These are phyloP conservation scores for Colletotrichum sp. DNA, from an alignment of 2,329 filamentous ascomycete genomes.

Conservation along the genomic window DNA sequence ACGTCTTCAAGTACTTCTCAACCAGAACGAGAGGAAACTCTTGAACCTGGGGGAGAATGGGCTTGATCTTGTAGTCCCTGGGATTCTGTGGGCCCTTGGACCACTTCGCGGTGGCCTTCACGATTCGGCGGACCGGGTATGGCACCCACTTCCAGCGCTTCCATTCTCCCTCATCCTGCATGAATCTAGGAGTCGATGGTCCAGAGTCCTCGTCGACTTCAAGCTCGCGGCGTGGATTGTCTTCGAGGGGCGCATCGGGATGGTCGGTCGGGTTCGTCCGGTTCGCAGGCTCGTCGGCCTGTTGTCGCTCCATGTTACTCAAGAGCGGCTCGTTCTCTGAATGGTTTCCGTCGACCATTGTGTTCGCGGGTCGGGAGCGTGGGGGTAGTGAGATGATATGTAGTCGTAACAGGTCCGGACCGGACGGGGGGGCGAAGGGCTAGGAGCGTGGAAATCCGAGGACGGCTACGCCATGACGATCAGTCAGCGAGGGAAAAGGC, in stretches of 20 bases:
- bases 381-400: constrained; percentile 12
- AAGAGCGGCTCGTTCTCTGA: constrained; percentile 45
- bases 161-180: constrained; percentile 57
- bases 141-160: constrained; percentile 65
- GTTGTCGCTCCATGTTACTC: constrained; percentile 36
- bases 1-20: constrained; percentile 65
- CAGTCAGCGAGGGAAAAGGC: constrained; percentile 19
- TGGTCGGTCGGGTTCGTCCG: constrained; percentile 31
- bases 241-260: constrained; percentile 47
- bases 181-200: constrained; percentile 62
- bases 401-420: constrained; percentile 9
- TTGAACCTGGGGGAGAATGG: constrained; percentile 71
- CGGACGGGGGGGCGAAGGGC: constrained; percentile 11
- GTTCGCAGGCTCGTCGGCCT: constrained; percentile 26
- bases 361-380: neutral
- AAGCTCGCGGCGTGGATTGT: constrained; percentile 46
- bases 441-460: constrained; percentile 12
- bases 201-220: constrained; percentile 45
- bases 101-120: constrained; percentile 52
- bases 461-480: constrained; percentile 21
- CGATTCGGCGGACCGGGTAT: constrained; percentile 54
- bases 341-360: constrained; percentile 35
- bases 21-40: constrained; percentile 68
- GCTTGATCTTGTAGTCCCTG: constrained; percentile 55
- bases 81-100: constrained; percentile 61